A percentile compares a stretch with the other conserved stretches of the same genome.
Conservation (phyloP, 306 rosid species). For the Sesbania bispinosa region DNA sequence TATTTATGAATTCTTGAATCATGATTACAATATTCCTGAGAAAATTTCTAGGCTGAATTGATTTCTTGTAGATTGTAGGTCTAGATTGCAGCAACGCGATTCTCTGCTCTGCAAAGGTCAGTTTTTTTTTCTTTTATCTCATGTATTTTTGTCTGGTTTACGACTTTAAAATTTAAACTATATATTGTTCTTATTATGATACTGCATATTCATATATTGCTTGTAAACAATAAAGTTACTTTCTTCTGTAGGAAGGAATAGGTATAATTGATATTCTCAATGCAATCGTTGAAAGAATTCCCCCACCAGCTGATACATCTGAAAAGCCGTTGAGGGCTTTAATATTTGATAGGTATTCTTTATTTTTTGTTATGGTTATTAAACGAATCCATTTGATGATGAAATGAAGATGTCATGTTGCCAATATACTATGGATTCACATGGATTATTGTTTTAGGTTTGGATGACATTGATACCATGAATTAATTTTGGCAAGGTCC, state of each 20-base stretch:
- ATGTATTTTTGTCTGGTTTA: not conserved
- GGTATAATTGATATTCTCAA: conserved; percentile 79
- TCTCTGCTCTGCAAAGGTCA: conserved; percentile 87
- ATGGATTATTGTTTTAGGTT: conserved; percentile 13
- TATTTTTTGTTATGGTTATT: not conserved
- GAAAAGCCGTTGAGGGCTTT: conserved; percentile 73
- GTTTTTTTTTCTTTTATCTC: conserved; percentile 27
- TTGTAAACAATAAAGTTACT: conserved; percentile 16
- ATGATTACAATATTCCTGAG: not conserved
- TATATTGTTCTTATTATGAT: not conserved
- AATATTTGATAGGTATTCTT: conserved; percentile 76
- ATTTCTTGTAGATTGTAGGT: conserved; percentile 66
- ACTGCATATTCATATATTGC: not conserved
- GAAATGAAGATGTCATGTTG: not conserved
- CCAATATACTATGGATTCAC: not conserved
- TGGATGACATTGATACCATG: conserved; percentile 8
- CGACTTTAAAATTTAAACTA: conserved; percentile 14
- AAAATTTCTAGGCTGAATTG: conserved; percentile 15
- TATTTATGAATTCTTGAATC: not conserved
- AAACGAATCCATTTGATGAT: conserved; percentile 10
- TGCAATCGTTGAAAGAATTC: conserved; percentile 72
- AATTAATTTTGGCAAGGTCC: conserved; percentile 15
- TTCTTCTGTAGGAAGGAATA: conserved; percentile 67
- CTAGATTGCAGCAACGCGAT: conserved; percentile 86
- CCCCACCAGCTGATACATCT: conserved; percentile 72